Percentiles rank a stretch among this genome's conserved stretches.
Evolutionary conservation across 1,284 basidiomycete genomes (phyloP).

Genomic region (Ustilago shanxiensis): DNA sequence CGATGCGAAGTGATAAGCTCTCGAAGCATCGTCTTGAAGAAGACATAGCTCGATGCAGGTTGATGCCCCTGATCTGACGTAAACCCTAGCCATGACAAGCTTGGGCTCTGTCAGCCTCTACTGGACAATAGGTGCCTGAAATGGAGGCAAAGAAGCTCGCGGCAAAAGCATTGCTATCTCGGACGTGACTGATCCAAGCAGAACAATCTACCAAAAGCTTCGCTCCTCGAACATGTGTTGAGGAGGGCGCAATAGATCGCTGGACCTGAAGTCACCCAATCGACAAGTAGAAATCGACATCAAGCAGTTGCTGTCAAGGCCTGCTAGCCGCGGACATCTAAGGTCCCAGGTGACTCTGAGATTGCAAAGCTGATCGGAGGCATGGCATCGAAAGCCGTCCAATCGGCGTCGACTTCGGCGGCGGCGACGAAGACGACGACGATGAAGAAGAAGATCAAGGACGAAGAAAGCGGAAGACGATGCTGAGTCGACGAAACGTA

Average conservation of each 20-base stretch:
- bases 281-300: neutral
- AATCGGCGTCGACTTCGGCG: neutral
- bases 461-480: neutral
- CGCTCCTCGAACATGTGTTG: conserved; percentile 3
- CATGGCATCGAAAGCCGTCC: too few relatives aligned
- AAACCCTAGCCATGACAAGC: conserved; percentile 14
- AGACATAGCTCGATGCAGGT: conserved; percentile 6
- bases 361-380: neutral
- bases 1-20: conserved; percentile 33
- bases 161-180: conserved; percentile 9
- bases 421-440: neutral
- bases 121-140: neutral
- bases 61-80: conserved; percentile 11
- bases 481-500: neutral
- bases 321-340: neutral
- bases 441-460: neutral
- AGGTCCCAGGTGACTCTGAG: neutral
- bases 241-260: conserved; percentile 31
- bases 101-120: conserved; percentile 6
- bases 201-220: neutral
- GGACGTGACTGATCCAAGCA: conserved; percentile 16
- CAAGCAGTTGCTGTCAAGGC: neutral
- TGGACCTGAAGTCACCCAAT: neutral
- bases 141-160: conserved; percentile 7
- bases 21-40: conserved; percentile 27